phyloP scores from a whole-genome alignment of 257 asterid genomes.

The Plantago ovata region DNA sequence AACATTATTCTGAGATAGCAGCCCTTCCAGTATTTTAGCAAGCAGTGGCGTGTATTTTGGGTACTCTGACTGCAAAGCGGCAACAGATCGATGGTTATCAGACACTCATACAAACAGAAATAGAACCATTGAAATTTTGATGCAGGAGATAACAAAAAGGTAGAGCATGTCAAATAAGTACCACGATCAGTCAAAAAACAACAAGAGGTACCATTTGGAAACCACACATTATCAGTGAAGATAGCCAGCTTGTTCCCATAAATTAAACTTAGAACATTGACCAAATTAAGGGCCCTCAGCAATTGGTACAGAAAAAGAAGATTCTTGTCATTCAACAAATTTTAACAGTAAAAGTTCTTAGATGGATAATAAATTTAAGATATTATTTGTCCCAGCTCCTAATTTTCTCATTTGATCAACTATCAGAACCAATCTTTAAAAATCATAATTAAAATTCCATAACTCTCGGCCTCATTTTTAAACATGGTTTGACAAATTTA shows the following conservation, averaged over 20 bases:
- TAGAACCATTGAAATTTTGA: constrained; percentile 8
- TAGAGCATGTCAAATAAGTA: constrained; percentile 3
- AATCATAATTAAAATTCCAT: no score
- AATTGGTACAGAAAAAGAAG: no score
- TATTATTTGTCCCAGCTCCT: no score
- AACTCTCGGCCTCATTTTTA: no score
- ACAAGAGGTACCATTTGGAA: no score
- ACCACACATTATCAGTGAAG: neutral
- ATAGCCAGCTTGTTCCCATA: neutral
- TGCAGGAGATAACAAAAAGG: neutral
- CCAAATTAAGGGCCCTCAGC: no score
- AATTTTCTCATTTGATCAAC: no score
- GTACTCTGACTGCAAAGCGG: constrained; percentile 79
- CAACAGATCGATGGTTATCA: constrained; percentile 24
- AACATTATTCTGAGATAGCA: constrained; percentile 49
- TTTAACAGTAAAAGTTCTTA: no score
- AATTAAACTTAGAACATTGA: neutral
- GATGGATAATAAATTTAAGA: no score
- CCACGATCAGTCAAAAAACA: constrained; percentile 2
- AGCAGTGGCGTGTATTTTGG: constrained; percentile 88
- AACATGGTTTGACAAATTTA: no score
- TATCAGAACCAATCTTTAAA: no score
- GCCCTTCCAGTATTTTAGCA: constrained; percentile 80
- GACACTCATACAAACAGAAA: constrained; percentile 5
- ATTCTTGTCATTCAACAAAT: no score